Conservation (phyloP, 2,329 filamentous ascomycete species). For the Pyricularia pennisetigena region DNA sequence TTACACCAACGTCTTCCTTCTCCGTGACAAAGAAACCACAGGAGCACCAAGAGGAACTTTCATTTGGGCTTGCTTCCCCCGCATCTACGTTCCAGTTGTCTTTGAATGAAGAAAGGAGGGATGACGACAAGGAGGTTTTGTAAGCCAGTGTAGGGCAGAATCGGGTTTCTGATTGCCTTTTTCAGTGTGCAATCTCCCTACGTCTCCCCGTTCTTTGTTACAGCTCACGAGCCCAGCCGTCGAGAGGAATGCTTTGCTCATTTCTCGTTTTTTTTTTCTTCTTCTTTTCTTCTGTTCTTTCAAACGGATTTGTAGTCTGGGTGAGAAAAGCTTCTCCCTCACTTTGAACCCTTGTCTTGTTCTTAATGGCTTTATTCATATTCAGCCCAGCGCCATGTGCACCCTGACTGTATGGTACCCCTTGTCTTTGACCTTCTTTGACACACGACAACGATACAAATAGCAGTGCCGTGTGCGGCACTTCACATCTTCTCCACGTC, state of each 20-base stretch:
- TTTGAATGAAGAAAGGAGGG: background rate
- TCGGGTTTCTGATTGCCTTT: background rate
- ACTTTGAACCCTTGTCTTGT: background rate
- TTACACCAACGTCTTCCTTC: background rate
- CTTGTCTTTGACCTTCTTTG: background rate
- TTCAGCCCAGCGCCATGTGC: background rate
- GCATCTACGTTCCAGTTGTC: background rate
- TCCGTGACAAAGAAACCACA: background rate
- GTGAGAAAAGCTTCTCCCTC: background rate
- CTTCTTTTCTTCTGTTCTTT: background rate
- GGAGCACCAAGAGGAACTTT: background rate
- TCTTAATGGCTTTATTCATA: background rate
- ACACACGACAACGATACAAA: background rate
- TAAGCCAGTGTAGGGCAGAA: background rate
- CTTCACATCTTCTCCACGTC: background rate
- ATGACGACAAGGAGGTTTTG: background rate
- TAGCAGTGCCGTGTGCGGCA: background rate
- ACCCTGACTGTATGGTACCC: background rate
- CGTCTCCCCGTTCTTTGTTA: background rate
- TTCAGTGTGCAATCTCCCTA: background rate
- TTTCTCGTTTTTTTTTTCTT: constrained; percentile 1
- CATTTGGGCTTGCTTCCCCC: background rate
- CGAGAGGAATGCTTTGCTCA: background rate
- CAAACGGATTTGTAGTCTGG: background rate
- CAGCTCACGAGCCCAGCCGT: background rate